phyloP scores from a whole-genome alignment of 768 basidiomycete species.

The Crassisporium funariophilum region DNA sequence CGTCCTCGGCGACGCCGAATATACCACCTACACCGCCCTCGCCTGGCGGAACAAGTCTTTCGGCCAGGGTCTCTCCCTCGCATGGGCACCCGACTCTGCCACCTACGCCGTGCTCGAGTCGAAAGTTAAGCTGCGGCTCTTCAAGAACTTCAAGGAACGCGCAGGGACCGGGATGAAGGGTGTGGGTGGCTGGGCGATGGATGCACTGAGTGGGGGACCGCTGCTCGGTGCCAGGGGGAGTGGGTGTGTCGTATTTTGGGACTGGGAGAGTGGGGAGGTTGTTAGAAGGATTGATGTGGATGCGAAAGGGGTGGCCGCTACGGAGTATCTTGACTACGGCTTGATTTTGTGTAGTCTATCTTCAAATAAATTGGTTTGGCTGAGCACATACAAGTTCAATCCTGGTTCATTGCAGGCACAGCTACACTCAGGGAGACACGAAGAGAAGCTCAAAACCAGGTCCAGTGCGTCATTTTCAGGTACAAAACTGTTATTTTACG shows the following conservation, averaged over 20 bases:
- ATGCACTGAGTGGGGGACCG: conserved; percentile 82
- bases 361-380: no score
- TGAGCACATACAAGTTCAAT: no score
- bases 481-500: no score
- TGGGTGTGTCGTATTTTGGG: conserved; percentile 96
- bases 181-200: conserved; percentile 76
- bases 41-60: conserved; percentile 72
- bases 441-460: no score
- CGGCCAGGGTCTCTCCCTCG: conserved; percentile 87
- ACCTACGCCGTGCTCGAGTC: conserved; percentile 93
- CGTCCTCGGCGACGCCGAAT: conserved; percentile 95
- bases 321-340: no score
- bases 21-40: conserved; percentile 96
- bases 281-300: conserved; percentile 93
- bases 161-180: conserved; percentile 68
- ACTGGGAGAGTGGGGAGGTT: conserved; percentile 94
- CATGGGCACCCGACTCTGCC: conserved; percentile 93
- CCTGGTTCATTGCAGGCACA: no score
- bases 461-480: no score
- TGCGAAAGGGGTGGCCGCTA: neutral
- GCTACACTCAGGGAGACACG: no score
- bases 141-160: conserved; percentile 90
- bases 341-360: no score
- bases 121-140: conserved; percentile 77
- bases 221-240: conserved; percentile 80